Base-by-base conservation (phyloP, 164 flowering plant genomes). In the Chimonanthus praecox region DNA sequence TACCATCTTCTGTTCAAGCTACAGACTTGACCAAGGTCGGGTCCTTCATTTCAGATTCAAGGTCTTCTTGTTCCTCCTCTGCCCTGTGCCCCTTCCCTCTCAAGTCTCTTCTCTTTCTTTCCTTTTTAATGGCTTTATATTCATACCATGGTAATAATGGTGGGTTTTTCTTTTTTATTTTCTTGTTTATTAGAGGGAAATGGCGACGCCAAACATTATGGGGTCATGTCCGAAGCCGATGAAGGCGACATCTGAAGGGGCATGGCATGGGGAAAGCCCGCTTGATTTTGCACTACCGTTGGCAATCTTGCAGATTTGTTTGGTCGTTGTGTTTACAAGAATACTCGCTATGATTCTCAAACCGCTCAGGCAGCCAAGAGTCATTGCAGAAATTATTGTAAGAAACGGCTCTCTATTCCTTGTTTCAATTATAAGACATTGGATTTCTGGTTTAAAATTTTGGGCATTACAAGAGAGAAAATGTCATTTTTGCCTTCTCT, bases 351-450 rank as follows among this genome's bases (percentile, higher is more conserved):
- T 71, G 44, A 61, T 80, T 44, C 71, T 80, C 21, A 73, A 71
- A 65, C 82, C 82, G 45, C 70, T 80, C 6, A 67, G 82, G 45
- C 82, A 80, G 49, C 82, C 82, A 5, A 71, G 82, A 49, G 82
- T 80, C 75, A 77, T 80, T 2, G 82, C 82, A 0, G 82, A 80
- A 70, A 68, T 80, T 21, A 80, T 80, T 68, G 82, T 80, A 68
- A 50, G 80, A 47, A 7, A 5, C 20, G 6, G 13, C 20, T 16
- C 6, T 61, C 64, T n/a, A 3, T 43, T 15, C 44, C 3, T 67
- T 21, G 3, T 48, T 33, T 6, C 8, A 33, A 15, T 54, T 33
- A 33, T 61, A 7, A 15, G 18, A 7, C 58, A 18, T 5, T 5
- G 5, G 9, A 33, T 33, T 33, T 33, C 33, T 33, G 33, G 33